A percentile compares a stretch with the other conserved stretches of the same genome.
These are phyloP conservation scores for Spergularia bocconei DNA, from an alignment of 148 eudicot genomes.

Conservation along the genomic window DNA sequence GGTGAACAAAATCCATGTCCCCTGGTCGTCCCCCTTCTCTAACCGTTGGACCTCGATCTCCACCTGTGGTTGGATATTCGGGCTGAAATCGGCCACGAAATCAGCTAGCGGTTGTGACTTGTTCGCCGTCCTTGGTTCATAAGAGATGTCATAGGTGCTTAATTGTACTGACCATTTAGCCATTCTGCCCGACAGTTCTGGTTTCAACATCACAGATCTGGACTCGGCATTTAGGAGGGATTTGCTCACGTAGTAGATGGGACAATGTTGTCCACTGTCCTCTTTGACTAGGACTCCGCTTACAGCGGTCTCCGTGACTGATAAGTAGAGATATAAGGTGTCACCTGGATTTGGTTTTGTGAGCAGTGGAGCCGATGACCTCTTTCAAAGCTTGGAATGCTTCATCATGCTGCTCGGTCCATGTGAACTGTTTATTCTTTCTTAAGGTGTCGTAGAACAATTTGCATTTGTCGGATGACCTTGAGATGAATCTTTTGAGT, in stretches of 20 bases:
- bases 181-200: background rate
- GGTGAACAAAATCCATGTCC: too few relatives aligned
- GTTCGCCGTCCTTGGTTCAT: background rate
- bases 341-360: background rate
- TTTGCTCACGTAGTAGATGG: background rate
- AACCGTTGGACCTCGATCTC: too few relatives aligned
- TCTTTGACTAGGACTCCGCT: background rate
- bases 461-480: background rate
- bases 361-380: background rate
- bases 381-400: background rate
- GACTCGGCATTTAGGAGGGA: background rate
- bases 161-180: background rate
- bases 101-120: background rate
- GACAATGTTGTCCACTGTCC: background rate
- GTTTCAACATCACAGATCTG: too few relatives aligned
- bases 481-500: background rate
- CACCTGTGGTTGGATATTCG: too few relatives aligned
- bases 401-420: background rate
- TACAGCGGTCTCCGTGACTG: background rate
- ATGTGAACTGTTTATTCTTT: background rate
- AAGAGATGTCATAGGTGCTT: background rate
- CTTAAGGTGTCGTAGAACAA: background rate
- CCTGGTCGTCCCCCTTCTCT: too few relatives aligned
- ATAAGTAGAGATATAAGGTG: background rate
- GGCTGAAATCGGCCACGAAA: background rate